Percentiles rank a stretch among this genome's conserved stretches.
phyloP scores from a whole-genome alignment of 192 early-diverging fungal genomes.

The Cladochytrium replicatum region DNA sequence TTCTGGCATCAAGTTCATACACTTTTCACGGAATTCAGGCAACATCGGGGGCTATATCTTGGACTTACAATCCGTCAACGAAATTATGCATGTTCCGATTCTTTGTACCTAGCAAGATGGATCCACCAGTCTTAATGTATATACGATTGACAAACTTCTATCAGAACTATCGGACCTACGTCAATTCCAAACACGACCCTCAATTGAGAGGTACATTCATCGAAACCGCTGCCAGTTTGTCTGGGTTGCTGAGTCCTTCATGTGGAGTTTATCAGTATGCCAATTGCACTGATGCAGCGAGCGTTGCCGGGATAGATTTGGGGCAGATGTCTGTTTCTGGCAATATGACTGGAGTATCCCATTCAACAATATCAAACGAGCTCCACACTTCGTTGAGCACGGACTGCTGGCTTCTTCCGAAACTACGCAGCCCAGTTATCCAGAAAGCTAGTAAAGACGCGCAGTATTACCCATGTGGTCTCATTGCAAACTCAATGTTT shows the following conservation, averaged over 20 bases:
- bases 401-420: not conserved
- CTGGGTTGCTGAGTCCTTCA: not conserved
- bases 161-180: conserved; percentile 96
- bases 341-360: not conserved
- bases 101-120: conserved; percentile 51
- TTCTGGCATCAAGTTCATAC: not conserved
- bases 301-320: not conserved
- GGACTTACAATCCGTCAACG: conserved; percentile 35
- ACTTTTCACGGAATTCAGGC: not conserved
- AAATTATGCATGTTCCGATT: conserved; percentile 63
- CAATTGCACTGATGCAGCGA: not conserved
- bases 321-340: not conserved
- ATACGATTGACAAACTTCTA: conserved; percentile 97
- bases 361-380: not conserved
- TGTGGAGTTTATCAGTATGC: not conserved
- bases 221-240: no score
- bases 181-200: conserved; percentile 73
- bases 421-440: not conserved
- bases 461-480: not conserved
- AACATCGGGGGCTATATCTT: conserved; percentile 1
- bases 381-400: not conserved
- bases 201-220: conserved; percentile 62
- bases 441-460: not conserved
- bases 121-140: conserved; percentile 80
- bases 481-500: conserved; percentile 1